Evolutionary conservation across 2,329 filamentous ascomycete species (phyloP).

Genomic region (Aspergillus sp.): DNA sequence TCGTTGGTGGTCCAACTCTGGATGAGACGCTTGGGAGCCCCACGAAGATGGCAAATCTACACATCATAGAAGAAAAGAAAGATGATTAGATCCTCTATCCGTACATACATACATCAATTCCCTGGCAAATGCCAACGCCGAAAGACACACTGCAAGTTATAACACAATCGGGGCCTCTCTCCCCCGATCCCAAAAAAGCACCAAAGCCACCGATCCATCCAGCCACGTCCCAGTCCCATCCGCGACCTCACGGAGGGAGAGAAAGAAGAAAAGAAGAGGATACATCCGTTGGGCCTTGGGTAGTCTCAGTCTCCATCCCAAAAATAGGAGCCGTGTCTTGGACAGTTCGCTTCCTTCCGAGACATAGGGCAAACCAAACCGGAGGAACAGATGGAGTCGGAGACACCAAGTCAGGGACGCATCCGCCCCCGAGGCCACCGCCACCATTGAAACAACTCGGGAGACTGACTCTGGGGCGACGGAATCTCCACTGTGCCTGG

Average conservation of each 20-base stretch:
- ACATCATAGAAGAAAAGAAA: neutral
- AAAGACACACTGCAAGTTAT: too few species aligned
- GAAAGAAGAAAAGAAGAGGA: neutral
- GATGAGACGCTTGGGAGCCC: neutral
- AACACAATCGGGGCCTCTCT: neutral
- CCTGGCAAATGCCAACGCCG: too few species aligned
- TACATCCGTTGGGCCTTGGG: neutral
- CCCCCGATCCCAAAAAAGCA: conserved; percentile 4
- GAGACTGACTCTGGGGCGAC: too few species aligned
- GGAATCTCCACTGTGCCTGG: neutral
- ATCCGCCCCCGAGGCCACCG: too few species aligned
- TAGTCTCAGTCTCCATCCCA: too few species aligned
- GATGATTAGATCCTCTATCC: too few species aligned
- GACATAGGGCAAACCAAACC: neutral
- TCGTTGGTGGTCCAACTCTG: conserved; percentile 2
- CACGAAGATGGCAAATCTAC: conserved; percentile 1
- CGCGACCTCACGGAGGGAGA: neutral
- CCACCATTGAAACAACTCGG: too few species aligned
- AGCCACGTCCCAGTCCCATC: neutral
- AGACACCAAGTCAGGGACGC: too few species aligned
- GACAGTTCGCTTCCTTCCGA: conserved; percentile 1
- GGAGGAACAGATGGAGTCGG: neutral
- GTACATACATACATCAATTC: neutral
- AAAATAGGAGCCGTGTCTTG: neutral
- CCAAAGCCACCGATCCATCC: too few species aligned